These are phyloP conservation scores for Pseudopyrenochaeta lycopersici DNA, from an alignment of 2,329 filamentous ascomycete genomes.

Conservation along the genomic window DNA sequence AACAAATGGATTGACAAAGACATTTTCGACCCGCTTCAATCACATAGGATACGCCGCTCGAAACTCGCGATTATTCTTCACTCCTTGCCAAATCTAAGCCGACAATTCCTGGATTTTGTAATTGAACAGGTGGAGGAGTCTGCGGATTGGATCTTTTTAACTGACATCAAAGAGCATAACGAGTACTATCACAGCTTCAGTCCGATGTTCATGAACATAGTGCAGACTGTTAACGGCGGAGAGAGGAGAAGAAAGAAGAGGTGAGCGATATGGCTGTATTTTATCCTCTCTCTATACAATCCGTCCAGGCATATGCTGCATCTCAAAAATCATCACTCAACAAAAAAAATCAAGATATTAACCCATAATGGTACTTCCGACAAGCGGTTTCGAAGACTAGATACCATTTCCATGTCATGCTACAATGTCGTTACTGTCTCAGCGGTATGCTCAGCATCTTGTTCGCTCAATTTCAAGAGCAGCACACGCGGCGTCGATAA, in stretches of 20 bases:
- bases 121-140: conserved; percentile 39
- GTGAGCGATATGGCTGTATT: neutral
- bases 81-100: conserved; percentile 33
- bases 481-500: neutral
- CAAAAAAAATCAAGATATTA: too few species aligned
- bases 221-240: conserved; percentile 28
- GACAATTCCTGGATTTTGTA: conserved; percentile 34
- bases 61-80: conserved; percentile 41
- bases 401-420: neutral
- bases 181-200: conserved; percentile 43
- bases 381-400: too few species aligned
- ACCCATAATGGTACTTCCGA: too few species aligned
- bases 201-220: conserved; percentile 30
- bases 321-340: too few species aligned
- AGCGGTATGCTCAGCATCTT: neutral
- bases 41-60: conserved; percentile 23
- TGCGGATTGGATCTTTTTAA: conserved; percentile 43
- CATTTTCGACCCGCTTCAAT: conserved; percentile 30
- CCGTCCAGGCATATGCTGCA: too few species aligned
- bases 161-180: conserved; percentile 27
- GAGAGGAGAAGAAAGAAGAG: neutral
- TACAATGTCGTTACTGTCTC: neutral
- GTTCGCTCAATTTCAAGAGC: neutral
- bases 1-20: conserved; percentile 34
- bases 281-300: neutral